Conservation (phyloP, 2,329 filamentous ascomycete genomes). For the Sporothrix mexicana region DNA sequence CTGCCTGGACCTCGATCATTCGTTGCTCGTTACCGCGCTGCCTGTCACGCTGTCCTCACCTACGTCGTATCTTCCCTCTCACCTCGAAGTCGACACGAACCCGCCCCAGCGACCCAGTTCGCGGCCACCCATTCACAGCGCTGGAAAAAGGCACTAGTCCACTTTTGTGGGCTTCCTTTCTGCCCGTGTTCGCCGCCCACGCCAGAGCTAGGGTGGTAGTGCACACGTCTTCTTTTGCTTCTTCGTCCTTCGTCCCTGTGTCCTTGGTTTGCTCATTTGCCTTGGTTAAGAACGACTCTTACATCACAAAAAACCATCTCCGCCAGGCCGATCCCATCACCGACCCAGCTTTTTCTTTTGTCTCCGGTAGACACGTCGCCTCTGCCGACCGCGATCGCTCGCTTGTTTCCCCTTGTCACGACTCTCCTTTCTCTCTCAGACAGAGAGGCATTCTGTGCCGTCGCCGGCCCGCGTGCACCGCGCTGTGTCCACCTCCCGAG, state of each 20-base stretch:
- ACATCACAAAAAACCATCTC: conserved; percentile 30
- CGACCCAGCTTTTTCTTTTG: conserved; percentile 10
- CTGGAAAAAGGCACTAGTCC: conserved; percentile 25
- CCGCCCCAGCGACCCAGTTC: conserved; percentile 21
- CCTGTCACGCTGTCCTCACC: too few species aligned
- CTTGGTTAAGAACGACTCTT: conserved; percentile 18
- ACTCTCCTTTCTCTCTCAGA: neutral
- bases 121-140: conserved; percentile 11
- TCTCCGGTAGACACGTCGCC: conserved; percentile 19
- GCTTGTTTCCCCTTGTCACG: neutral
- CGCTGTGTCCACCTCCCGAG: conserved; percentile 2
- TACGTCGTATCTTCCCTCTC: too few species aligned
- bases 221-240: conserved; percentile 37
- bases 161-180: conserved; percentile 33
- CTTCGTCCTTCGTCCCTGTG: conserved; percentile 21
- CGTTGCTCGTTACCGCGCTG: too few species aligned
- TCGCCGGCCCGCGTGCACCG: conserved; percentile 21
- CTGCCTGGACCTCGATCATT: neutral
- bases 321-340: conserved; percentile 25
- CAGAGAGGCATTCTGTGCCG: conserved; percentile 13
- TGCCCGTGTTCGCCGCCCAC: conserved; percentile 37
- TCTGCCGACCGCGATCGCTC: conserved; percentile 5
- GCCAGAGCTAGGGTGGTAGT: conserved; percentile 35
- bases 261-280: conserved; percentile 17
- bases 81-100: too few species aligned